Evolutionary conservation across 192 early-diverging fungal genomes (phyloP).

Genomic region (Rhizoclosmatium globosum): DNA sequence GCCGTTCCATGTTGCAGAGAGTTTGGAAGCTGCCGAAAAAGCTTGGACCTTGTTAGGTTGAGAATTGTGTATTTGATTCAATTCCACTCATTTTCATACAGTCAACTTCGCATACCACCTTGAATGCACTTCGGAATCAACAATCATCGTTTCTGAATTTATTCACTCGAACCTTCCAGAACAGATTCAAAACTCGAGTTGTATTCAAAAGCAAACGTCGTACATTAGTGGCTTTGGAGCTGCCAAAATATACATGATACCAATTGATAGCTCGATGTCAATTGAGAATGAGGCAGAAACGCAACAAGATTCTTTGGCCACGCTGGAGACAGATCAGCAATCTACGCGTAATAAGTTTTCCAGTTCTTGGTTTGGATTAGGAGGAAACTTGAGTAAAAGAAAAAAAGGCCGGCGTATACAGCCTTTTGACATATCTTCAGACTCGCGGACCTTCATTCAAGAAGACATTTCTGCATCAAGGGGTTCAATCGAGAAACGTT

Average conservation of each 20-base stretch:
- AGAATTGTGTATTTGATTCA: not conserved
- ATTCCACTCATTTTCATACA: not conserved
- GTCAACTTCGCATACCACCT: constrained; percentile 38
- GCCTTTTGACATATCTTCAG: no score
- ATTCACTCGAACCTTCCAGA: not conserved
- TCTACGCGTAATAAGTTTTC: no score
- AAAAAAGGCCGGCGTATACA: no score
- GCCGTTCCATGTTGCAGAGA: not conserved
- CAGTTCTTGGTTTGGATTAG: no score
- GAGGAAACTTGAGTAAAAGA: no score
- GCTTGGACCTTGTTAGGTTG: constrained; percentile 28
- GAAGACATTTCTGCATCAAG: no score
- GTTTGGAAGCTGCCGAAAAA: constrained; percentile 14
- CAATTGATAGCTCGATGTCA: not conserved
- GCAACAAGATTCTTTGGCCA: no score
- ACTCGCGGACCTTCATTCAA: no score
- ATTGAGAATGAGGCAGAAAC: no score
- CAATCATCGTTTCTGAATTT: constrained; percentile 30
- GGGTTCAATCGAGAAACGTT: no score
- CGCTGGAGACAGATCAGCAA: no score
- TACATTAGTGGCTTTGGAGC: constrained; percentile 3
- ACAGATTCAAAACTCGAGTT: not conserved
- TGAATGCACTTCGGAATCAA: constrained; percentile 18
- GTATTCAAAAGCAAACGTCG: not conserved
- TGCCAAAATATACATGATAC: constrained; percentile 23